phyloP scores from a whole-genome alignment of 1,139 yeast genomes.

The Kluyveromyces sp. region DNA sequence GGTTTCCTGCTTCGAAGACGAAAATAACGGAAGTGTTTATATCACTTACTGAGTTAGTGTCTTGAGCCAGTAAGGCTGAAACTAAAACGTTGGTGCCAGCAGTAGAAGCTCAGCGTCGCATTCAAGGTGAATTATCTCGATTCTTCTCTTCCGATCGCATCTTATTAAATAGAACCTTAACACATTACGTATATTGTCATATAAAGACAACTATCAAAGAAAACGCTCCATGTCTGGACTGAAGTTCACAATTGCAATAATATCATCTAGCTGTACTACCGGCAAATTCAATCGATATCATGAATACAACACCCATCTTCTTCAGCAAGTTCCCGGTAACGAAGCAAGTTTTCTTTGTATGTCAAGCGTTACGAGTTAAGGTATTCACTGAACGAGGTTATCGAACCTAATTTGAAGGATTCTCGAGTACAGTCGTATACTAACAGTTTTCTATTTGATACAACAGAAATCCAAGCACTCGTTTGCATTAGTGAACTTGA shows the following conservation, averaged over 20 bases:
- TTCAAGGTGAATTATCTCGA: no score
- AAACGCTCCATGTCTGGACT: neutral
- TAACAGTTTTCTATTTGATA: neutral
- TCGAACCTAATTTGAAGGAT: neutral
- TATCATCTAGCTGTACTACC: neutral
- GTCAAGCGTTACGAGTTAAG: conserved; percentile 3
- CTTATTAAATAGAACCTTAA: neutral
- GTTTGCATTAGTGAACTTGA: conserved; percentile 79
- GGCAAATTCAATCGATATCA: neutral
- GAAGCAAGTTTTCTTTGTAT: conserved; percentile 29
- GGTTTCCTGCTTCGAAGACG: conserved; percentile 40
- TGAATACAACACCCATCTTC: conserved; percentile 17
- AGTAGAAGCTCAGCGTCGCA: no score
- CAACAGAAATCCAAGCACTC: conserved; percentile 47
- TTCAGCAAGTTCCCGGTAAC: conserved; percentile 31
- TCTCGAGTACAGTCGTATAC: neutral
- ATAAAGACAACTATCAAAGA: neutral
- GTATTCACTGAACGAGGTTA: neutral
- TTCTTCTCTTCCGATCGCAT: neutral
- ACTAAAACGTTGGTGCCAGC: no score
- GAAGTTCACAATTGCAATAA: no score
- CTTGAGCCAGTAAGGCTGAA: no score
- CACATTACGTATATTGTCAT: neutral
- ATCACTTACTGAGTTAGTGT: conserved; percentile 28
- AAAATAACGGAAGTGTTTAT: conserved; percentile 34